Evolutionary conservation across 2,329 filamentous ascomycete species (phyloP), one percentile per base, ranked within the genome.

Genomic region (Clonostachys sp.): DNA sequence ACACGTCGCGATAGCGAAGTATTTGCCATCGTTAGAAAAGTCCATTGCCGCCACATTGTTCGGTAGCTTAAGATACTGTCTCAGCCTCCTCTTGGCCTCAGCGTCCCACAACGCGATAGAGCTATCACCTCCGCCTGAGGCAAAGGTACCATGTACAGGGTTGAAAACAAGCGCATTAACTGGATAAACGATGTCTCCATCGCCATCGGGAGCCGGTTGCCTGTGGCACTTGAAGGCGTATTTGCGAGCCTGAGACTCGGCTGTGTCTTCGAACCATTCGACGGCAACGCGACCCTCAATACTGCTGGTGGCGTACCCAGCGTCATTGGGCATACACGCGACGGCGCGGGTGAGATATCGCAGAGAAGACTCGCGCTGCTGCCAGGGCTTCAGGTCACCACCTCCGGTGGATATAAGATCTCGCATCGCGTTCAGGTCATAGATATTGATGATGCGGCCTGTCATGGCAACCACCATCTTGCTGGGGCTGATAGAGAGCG

Each of bases 211-310:
- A 10, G 75, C 77, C 2, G 83, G 78, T 65, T 95, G 89, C 5
- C 94, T 82, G 68, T 99, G 94, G 68, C 94, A 99, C 68, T 99
- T 99, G 81, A 99, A 99, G 13, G 94, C 94, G 65, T 97, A 99
- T 67, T 96, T 97, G 55, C 91, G 82, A 38, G 88, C 86, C 70
- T 97, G 91, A 5, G 88, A 91, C 65, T 92, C 88, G 40, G 83
- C 75, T 6, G 84, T 89, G 14, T 94, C 89, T 62, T 97, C 94
- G 64, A 99, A 97, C 89, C 91, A 97, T 67, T 99, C 94, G 1
- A 99, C 94, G 0, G 91, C 92, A 3, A 99, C 91, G 57, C 94
- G 84, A 5, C 94, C 94, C 64, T 99, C 94, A 59, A 99, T 99
- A 59, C 86, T 91, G 49, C 83, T 89, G 2, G 87, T 92, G 10